Evolutionary conservation across 2,329 filamentous ascomycete genomes (phyloP).

Genomic region (Pestalotiopsis sp.): DNA sequence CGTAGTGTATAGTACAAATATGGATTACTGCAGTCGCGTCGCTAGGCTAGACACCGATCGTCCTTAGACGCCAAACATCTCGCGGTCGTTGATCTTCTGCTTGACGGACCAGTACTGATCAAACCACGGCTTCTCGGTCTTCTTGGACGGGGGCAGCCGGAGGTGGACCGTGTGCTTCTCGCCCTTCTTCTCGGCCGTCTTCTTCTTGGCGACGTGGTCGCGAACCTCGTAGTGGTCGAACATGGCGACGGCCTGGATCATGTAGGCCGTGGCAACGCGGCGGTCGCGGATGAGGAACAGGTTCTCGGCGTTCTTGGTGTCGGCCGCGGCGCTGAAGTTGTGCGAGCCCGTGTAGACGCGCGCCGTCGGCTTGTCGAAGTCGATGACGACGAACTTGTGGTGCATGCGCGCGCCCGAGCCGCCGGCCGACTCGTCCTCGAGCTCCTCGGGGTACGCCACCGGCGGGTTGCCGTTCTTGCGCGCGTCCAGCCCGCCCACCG

Average conservation of each 20-base stretch:
- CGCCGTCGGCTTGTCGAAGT: constrained; percentile 4
- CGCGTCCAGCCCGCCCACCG: constrained; percentile 3
- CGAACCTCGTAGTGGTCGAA: constrained; percentile 6
- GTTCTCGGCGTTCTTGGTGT: constrained; percentile 6
- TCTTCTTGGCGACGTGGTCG: constrained; percentile 1
- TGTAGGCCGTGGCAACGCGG: constrained; percentile 5
- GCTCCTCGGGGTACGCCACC: constrained; percentile 2
- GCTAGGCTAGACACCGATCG: not conserved
- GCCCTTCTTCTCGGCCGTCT: constrained; percentile 1
- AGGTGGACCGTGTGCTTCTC: not conserved
- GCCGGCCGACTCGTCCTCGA: constrained; percentile 10
- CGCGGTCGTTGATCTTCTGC: not conserved
- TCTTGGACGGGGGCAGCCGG: not conserved
- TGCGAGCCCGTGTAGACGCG: constrained; percentile 7
- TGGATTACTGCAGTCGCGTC: not conserved
- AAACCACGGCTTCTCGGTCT: not conserved
- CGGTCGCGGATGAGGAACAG: constrained; percentile 1
- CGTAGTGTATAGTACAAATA: not conserved
- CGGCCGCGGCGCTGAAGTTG: not conserved
- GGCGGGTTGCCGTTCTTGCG: constrained; percentile 4
- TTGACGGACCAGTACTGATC: constrained; percentile 1
- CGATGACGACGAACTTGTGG: constrained; percentile 8
- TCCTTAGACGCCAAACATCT: not conserved
- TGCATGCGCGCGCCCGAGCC: constrained; percentile 3
- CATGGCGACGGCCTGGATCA: constrained; percentile 6